Evolutionary conservation across 257 asterid species (phyloP), one percentile per base, ranked within the genome.

Genomic region (Salvia hispanica): DNA sequence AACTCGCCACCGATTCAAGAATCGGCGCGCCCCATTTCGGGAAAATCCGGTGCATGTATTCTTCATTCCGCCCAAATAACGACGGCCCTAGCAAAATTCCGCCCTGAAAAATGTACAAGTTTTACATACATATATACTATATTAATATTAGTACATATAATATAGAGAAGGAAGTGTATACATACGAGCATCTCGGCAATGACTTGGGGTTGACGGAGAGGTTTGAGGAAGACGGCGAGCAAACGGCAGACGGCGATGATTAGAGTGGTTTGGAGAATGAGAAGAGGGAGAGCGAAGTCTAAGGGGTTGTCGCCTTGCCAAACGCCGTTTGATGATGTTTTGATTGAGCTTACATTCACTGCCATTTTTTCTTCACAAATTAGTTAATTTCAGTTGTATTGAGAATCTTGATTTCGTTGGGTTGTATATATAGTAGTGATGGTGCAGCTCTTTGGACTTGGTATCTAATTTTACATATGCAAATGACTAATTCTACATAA

Each of bases 61-160:
- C 44, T 69, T 76, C 59, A 57, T 71, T 82, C 15, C 88, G 74
- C 10, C 90, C 90, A 43, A 86, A 68, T 33, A 76, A 77, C 14
- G 93, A 82, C 4, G 94, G 94, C 15, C 90, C 90, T 0, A 86
- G 74, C 51, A 86, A 21, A 7, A 86, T 74, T 18, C 94, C 94
- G n/a, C 81, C 88, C 95, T 83, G 70, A 4, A 63, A 42, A 14
- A 36, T 3, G n/a, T n/a, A n/a, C n/a, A n/a, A n/a, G n/a, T n/a
- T n/a, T n/a, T n/a, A n/a, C n/a, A n/a, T n/a, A n/a, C n/a, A n/a
- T n/a, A n/a, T n/a, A n/a, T n/a, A n/a, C n/a, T n/a, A n/a, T n/a
- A n/a, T n/a, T n/a, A n/a, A n/a, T n/a, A n/a, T n/a, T n/a, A n/a
- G n/a, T n/a, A n/a, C n/a, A n/a, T n/a, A n/a, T n/a, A n/a, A n/a